A percentile compares a stretch with the other conserved stretches of the same genome.
Evolutionary conservation across 176 grass and related monocot genomes (phyloP).

Genomic region (Chrysopogon serrulatus): DNA sequence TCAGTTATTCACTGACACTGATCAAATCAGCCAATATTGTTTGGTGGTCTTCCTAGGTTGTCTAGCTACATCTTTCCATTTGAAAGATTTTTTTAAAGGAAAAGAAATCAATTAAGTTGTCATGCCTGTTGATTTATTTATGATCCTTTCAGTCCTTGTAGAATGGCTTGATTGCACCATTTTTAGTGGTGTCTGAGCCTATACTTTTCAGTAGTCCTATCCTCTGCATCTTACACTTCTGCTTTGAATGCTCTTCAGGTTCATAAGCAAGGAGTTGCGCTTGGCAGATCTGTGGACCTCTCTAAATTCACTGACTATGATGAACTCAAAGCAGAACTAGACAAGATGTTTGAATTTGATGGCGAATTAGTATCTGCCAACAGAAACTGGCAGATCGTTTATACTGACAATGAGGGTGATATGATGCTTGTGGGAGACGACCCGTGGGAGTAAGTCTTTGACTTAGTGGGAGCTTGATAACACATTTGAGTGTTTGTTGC

Average conservation of each 20-base stretch:
- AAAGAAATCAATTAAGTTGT: background rate
- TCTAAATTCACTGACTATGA: constrained; percentile 76
- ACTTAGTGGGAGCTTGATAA: background rate
- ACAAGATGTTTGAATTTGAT: constrained; percentile 87
- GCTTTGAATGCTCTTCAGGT: constrained; percentile 45
- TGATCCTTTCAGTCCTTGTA: background rate
- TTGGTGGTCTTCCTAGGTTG: background rate
- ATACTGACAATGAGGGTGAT: constrained; percentile 92
- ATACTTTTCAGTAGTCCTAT: background rate
- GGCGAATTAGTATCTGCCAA: constrained; percentile 59
- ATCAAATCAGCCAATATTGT: background rate
- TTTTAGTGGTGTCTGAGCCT: background rate
- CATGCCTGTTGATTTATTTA: background rate
- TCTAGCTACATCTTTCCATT: background rate
- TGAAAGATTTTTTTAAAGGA: background rate
- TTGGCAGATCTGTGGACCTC: constrained; percentile 88
- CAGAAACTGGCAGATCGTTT: constrained; percentile 81
- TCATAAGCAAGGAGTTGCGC: constrained; percentile 89
- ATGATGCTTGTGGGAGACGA: constrained; percentile 99
- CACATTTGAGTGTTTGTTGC: background rate
- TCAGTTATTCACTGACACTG: background rate
- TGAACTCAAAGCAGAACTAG: constrained; percentile 67
- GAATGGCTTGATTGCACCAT: background rate
- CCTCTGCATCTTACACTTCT: background rate
- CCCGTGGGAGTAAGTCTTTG: constrained; percentile 75